These are phyloP conservation scores for Periconia sp. DNA, from an alignment of 2,329 filamentous ascomycete genomes.

Conservation along the genomic window DNA sequence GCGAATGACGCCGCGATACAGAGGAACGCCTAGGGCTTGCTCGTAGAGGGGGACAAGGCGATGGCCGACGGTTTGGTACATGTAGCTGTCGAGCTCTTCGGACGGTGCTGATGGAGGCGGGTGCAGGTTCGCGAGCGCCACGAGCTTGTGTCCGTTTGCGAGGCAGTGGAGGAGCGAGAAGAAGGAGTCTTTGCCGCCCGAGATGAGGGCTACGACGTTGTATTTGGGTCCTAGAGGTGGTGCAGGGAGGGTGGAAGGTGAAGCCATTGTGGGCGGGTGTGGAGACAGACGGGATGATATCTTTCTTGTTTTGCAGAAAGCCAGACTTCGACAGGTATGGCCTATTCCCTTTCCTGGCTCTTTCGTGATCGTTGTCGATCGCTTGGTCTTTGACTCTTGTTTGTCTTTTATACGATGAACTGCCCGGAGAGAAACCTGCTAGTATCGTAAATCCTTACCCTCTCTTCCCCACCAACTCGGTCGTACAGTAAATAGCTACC, in stretches of 20 bases:
- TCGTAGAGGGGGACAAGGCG: slow-evolving; percentile 83
- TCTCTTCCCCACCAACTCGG: no score
- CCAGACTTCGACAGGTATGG: no score
- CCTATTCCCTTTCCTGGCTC: no score
- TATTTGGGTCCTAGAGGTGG: slow-evolving; percentile 8
- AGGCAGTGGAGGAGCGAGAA: slow-evolving; percentile 90
- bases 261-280: background rate
- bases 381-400: no score
- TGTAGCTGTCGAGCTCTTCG: slow-evolving; percentile 89
- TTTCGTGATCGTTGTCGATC: no score
- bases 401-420: no score
- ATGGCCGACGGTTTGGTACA: slow-evolving; percentile 98
- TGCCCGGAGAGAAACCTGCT: no score
- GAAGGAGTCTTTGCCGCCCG: slow-evolving; percentile 96
- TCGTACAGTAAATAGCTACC: no score
- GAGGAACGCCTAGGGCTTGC: slow-evolving; percentile 73
- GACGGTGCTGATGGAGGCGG: slow-evolving; percentile 48
- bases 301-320: no score
- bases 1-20: slow-evolving; percentile 77
- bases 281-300: background rate
- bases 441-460: no score
- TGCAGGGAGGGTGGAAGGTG: slow-evolving; percentile 14
- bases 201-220: slow-evolving; percentile 84
- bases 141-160: slow-evolving; percentile 78
- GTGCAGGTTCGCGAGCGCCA: slow-evolving; percentile 87